phyloP scores from a whole-genome alignment of 2,329 filamentous ascomycete species.

The Phialophora verrucosa region DNA sequence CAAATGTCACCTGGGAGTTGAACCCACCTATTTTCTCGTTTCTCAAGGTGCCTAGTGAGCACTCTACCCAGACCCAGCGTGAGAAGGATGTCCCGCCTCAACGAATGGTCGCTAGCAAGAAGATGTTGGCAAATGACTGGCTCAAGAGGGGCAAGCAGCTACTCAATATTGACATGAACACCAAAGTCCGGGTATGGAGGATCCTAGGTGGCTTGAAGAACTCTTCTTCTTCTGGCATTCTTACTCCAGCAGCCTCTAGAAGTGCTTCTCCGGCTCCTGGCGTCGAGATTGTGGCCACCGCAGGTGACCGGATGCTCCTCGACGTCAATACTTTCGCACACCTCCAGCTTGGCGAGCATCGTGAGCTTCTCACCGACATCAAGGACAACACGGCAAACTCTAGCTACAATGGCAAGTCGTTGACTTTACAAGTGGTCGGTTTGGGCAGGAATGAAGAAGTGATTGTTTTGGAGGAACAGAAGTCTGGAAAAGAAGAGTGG shows the following conservation, averaged over 20 bases:
- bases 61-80: conserved; percentile 65
- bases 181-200: conserved; percentile 79
- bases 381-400: conserved; percentile 73
- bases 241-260: conserved; percentile 52
- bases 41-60: conserved; percentile 73
- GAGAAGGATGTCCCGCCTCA: conserved; percentile 67
- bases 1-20: conserved; percentile 80
- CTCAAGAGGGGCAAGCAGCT: conserved; percentile 73
- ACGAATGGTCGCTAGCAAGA: conserved; percentile 72
- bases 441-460: conserved; percentile 75
- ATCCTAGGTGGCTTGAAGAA: conserved; percentile 55
- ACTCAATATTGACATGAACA: conserved; percentile 68
- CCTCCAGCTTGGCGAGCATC: conserved; percentile 66
- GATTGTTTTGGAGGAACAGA: conserved; percentile 82
- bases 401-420: conserved; percentile 74
- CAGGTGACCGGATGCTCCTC: conserved; percentile 61
- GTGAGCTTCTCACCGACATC: conserved; percentile 63
- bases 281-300: conserved; percentile 49
- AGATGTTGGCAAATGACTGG: conserved; percentile 74
- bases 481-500: conserved; percentile 43
- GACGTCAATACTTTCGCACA: conserved; percentile 67
- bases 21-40: conserved; percentile 85
- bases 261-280: conserved; percentile 53
- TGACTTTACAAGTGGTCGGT: conserved; percentile 68
- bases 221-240: conserved; percentile 50